phyloP scores from a whole-genome alignment of 75 land plant species.

The Pinus tabuliformis region DNA sequence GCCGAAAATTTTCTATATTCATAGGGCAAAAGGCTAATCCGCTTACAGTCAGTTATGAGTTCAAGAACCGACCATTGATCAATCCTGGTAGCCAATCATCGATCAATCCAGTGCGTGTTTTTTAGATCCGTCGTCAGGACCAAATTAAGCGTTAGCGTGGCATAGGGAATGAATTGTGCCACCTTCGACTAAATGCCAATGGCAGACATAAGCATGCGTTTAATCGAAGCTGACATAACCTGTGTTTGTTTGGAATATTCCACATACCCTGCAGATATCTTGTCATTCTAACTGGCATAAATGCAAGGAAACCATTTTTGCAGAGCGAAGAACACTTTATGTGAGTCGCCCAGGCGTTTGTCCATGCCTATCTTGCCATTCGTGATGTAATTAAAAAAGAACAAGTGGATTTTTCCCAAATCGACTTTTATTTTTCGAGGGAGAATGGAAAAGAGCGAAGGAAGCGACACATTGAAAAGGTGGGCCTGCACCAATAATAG shows the following conservation, averaged over 20 bases:
- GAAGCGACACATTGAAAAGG: slow-evolving; percentile 52
- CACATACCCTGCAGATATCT: slow-evolving; percentile 47
- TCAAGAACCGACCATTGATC: slow-evolving; percentile 61
- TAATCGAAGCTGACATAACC: slow-evolving; percentile 7
- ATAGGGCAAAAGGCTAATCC: too few relatives aligned
- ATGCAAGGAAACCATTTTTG: slow-evolving; percentile 48
- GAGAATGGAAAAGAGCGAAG: slow-evolving; percentile 34
- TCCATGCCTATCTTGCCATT: slow-evolving; percentile 21
- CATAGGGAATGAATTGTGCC: slow-evolving; percentile 48
- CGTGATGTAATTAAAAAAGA: slow-evolving; percentile 11
- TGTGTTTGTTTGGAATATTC: slow-evolving; percentile 47
- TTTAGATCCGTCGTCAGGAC: slow-evolving; percentile 21
- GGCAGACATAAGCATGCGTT: too few relatives aligned
- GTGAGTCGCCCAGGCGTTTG: background rate
- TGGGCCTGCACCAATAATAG: too few relatives aligned
- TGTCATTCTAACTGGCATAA: slow-evolving; percentile 47
- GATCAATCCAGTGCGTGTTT: slow-evolving; percentile 39
- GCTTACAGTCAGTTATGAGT: background rate
- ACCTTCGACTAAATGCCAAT: slow-evolving; percentile 17
- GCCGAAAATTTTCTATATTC: too few relatives aligned
- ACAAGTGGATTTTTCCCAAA: slow-evolving; percentile 29
- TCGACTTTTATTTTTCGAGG: slow-evolving; percentile 43
- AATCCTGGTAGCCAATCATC: too few relatives aligned
- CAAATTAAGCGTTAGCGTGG: slow-evolving; percentile 21
- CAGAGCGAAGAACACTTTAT: slow-evolving; percentile 26